These are phyloP conservation scores for Aphanomyces stellatus DNA, from an alignment of 352 stramenopile genomes.

Conservation along the genomic window DNA sequence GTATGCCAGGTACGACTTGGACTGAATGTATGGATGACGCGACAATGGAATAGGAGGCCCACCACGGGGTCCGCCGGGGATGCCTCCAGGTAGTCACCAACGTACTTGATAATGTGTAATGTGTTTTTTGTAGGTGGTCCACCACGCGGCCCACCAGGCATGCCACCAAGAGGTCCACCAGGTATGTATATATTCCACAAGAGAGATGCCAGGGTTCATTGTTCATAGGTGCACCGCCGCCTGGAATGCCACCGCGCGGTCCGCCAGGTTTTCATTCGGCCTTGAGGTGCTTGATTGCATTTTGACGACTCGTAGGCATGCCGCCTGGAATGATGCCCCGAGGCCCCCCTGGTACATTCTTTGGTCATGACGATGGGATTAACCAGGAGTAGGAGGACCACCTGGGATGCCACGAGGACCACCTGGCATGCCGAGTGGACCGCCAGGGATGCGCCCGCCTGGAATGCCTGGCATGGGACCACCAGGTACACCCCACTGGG, in stretches of 20 bases:
- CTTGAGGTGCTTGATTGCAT: not conserved
- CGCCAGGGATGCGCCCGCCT: slow-evolving; percentile 23
- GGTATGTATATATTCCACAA: no score
- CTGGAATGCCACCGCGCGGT: slow-evolving; percentile 27
- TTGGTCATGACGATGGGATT: not conserved
- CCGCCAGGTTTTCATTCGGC: slow-evolving; percentile 23
- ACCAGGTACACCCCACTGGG: not conserved
- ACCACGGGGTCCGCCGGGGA: not conserved
- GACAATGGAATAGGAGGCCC: not conserved
- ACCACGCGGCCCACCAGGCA: slow-evolving; percentile 30
- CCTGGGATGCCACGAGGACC: slow-evolving; percentile 7
- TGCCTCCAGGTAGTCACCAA: no score
- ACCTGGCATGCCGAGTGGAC: not conserved
- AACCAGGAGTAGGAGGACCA: not conserved
- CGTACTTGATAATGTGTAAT: no score
- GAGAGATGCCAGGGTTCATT: no score
- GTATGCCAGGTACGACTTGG: slow-evolving; percentile 12
- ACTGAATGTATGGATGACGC: slow-evolving; percentile 3
- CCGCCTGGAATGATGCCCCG: slow-evolving; percentile 24
- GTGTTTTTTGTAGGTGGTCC: slow-evolving; percentile 21
- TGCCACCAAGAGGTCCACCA: slow-evolving; percentile 25
- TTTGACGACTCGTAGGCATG: slow-evolving; percentile 20
- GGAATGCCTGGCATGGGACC: slow-evolving; percentile 25
- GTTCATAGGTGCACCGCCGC: slow-evolving; percentile 8
- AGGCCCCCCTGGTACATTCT: slow-evolving; percentile 18